Base-by-base conservation (phyloP, 805 yeast genomes). In the Kodamaea fukazawae region DNA sequence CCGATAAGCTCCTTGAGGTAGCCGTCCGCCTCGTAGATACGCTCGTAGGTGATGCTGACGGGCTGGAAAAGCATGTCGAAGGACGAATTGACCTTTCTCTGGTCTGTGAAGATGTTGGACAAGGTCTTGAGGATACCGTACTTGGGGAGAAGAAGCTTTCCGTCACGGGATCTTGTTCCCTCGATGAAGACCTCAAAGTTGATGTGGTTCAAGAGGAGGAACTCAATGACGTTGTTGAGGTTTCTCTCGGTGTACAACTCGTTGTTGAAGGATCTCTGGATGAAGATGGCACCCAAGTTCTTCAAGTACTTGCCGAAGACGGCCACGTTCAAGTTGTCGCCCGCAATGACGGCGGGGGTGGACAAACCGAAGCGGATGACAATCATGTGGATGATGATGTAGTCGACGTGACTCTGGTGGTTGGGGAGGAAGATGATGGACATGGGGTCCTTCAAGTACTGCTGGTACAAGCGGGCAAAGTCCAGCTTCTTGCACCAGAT, bases 131-230 rank as follows among this genome's bases (percentile, higher is more conserved):
- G 64, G 34, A 79, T 73, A 4, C 85, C 85, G 50, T 75, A 77
- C 52, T 79, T 79, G 10, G 85, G 85, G 17, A 79, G 65, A 15
- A 79, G 63, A 25, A 79, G 60, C 50, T 79, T 79, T n/a, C 85
- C 85, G 45, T 79, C 79, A 43, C 85, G 65, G 2, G 83, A 78
- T 29, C 85, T 67, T 1, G 82, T 76, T n/a, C 85, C 85, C 54
- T 79, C 85, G 36, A 79, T 75, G 48, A 79, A 79, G 43, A 81
- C 78, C 51, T 79, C 83, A 45, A 79, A 61, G 46, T 71, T 71
- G 40, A 71, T 58, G 35, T 79, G 78, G 43, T 73, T 65, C 15
- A 63, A 42, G 20, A 79, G 64, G 7, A 75, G 47, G 25, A 73
- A 74, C 47, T 76, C 78, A 33, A 79, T 62, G 40, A 72, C 68